Base-by-base conservation (phyloP, 1,284 basidiomycete species). In the Uromyces viciae-fabae region DNA sequence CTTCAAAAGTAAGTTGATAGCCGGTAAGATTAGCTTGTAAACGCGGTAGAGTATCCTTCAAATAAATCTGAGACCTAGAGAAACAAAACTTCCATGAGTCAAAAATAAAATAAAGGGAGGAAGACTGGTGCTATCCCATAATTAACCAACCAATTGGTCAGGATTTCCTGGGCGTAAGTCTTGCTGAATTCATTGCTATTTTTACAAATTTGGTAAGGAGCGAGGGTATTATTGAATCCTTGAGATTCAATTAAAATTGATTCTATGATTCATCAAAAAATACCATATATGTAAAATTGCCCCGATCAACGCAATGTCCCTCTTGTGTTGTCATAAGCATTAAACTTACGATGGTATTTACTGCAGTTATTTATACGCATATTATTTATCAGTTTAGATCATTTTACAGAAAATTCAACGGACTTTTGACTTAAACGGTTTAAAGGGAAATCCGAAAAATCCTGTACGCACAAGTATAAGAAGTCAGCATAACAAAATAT, bases 1-100 rank as follows among this genome's bases (percentile, higher is more conserved):
- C 93, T 83, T 91, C 90, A 54, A 91, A 89, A 9, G 88, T 89
- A 56, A 95, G 85, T 14, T 91, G 87, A 81, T 91, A 91, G 0
- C 93, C 94, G 2, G 88, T 83, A 62, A 92, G 84, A 83, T 90
- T 86, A 17, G 87, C 86, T 80, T 90, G 88, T 9, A 95, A 85
- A 22, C 94, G 89, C 76, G 88, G 86, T 40, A 87, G 87, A 0
- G 94, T 92, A 64, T 90, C 87, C 75, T 88, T 87, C 42, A 96
- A 89, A 86, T 94, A 96, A 1, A 90, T 33, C n/a, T 46, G 46
- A 11, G 64, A 62, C 75, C 75, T 58, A 25, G 17, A 31, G 4
- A 36, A 31, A 9, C 25, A 69, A 19, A 73, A 54, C 19, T 31
- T 36, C 11, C 9, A 38, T 68, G 64, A 68, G 17, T 7, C 14